Evolutionary conservation across 2,329 filamentous ascomycete genomes (phyloP).

Genomic region (Tolypocladium pustulatum): DNA sequence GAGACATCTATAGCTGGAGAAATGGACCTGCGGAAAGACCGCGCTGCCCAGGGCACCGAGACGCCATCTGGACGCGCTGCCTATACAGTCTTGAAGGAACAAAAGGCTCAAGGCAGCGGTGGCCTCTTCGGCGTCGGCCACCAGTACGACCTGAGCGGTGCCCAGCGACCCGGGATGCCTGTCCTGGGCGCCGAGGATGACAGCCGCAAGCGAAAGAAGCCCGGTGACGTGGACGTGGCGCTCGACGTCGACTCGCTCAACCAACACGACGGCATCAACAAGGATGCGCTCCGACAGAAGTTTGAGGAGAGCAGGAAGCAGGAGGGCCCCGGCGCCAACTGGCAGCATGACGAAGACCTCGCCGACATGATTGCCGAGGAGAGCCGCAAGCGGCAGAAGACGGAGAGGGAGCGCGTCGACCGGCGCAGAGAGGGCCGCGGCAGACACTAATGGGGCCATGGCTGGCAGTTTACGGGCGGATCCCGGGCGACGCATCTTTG

Average conservation of each 20-base stretch:
- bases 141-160: slow-evolving; percentile 70
- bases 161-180: slow-evolving; percentile 44
- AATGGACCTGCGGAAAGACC: slow-evolving; percentile 78
- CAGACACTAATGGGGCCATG: slow-evolving; percentile 24
- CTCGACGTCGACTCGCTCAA: slow-evolving; percentile 77
- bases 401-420: slow-evolving; percentile 67
- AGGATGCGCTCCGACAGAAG: slow-evolving; percentile 68
- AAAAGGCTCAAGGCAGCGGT: slow-evolving; percentile 63
- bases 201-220: slow-evolving; percentile 81
- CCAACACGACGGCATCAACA: slow-evolving; percentile 66
- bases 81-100: slow-evolving; percentile 84
- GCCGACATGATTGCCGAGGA: slow-evolving; percentile 95
- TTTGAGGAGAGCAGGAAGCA: slow-evolving; percentile 65
- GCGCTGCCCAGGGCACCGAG: slow-evolving; percentile 79
- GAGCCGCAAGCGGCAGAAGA: slow-evolving; percentile 79
- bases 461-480: background rate
- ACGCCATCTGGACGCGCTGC: slow-evolving; percentile 65
- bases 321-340: slow-evolving; percentile 57
- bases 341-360: slow-evolving; percentile 75
- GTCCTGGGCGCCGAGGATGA: slow-evolving; percentile 75
- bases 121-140: slow-evolving; percentile 96
- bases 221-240: slow-evolving; percentile 86
- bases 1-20: slow-evolving; percentile 73
- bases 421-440: slow-evolving; percentile 50
- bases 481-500: background rate